Evolutionary conservation across 2,329 filamentous ascomycete species (phyloP), one percentile per base, ranked within the genome.

Genomic region (Cercospora sojina): DNA sequence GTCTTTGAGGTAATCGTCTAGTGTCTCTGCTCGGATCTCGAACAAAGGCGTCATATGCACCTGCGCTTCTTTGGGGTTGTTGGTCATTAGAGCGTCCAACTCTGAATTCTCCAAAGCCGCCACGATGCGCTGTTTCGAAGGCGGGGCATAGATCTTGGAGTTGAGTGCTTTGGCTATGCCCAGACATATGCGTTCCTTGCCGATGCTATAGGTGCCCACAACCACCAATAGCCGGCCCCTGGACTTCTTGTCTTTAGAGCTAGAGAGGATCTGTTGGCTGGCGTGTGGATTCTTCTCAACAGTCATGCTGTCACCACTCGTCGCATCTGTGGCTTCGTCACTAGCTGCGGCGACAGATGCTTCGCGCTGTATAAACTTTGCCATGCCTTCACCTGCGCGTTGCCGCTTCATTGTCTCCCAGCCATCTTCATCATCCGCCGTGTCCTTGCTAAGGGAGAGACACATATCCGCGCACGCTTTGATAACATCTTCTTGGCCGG

Each of bases 1-100:
- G 38, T 86, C 84, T 73, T 90, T 87, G 5, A 98, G 86, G 74
- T 99, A 99, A 67, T 97, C 93, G 70, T 92, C 88, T 1, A 99
- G 84, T 0, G 94, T 97, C 71, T 97, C 93, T 35, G 93, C 89
- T 27, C 93, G 89, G 71, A 99, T 93, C 78, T 98, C 94, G 84
- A 95, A 95, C 9, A 99, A 84, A 74, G 91, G 93, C 73, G 97
- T 96, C 93, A 99, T 97, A 80, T 99, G 95, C 0, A 99, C 93
- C 78, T 98, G 94, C 0, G 95, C 95, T 73, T 92, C 91, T 23
- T 86, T 81, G 0, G 95, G 93, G 75, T 97, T 83, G 7, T 85
- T 84, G 0, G 95, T 99, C 74, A 99, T 85, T 3, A 92, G 85
- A 0, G 86, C 84, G 27, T 88, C 83, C 4, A 99, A 85, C 75